These are phyloP conservation scores for Mycena galopus DNA, from an alignment of 768 basidiomycete species.

Conservation along the genomic window DNA sequence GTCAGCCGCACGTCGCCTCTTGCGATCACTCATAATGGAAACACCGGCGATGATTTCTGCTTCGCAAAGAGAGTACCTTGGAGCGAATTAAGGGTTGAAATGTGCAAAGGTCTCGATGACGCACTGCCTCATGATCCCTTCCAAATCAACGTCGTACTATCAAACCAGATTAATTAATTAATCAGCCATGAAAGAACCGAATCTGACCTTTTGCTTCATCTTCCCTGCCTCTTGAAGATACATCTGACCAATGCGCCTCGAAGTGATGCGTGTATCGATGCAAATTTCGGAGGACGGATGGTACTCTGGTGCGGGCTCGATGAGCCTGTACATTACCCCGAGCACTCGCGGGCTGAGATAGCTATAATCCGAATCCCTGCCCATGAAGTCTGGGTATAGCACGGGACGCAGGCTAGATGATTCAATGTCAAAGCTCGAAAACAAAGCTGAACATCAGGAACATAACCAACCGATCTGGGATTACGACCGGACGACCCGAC, in stretches of 20 bases:
- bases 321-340: conserved; percentile 34
- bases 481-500: conserved; percentile 25
- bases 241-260: background rate
- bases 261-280: conserved; percentile 26
- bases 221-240: conserved; percentile 31
- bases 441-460: no score
- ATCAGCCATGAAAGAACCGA: background rate
- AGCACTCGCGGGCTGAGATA: conserved; percentile 30
- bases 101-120: background rate
- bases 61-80: conserved; percentile 30
- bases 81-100: no score
- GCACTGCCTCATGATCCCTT: conserved; percentile 31
- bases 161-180: background rate
- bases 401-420: conserved; percentile 13
- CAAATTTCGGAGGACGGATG: conserved; percentile 3
- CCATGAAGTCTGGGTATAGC: conserved; percentile 35
- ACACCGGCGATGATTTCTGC: conserved; percentile 36
- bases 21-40: conserved; percentile 28
- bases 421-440: background rate
- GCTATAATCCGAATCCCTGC: background rate
- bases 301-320: conserved; percentile 36
- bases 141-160: conserved; percentile 35
- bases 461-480: conserved; percentile 8
- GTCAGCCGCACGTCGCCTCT: conserved; percentile 28
- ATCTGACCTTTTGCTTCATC: conserved; percentile 28